Evolutionary conservation across 2,329 filamentous ascomycete species (phyloP), one percentile per base, ranked within the genome.

Genomic region (Pestalotiopsis sp.): DNA sequence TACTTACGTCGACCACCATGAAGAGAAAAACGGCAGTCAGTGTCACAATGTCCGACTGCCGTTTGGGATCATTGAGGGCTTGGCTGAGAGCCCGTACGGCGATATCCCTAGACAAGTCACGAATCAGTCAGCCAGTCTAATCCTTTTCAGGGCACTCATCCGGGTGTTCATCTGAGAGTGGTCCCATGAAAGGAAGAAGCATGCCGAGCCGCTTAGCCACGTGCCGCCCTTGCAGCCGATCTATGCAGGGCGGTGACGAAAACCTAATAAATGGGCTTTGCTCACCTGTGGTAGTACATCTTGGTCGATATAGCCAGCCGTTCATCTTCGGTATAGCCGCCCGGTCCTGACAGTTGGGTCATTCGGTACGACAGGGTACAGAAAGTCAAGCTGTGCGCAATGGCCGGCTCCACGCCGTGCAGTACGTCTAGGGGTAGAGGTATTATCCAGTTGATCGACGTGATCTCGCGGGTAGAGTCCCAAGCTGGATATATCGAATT

Each of bases 1-100:
- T 6, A 44, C 52, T 20, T 70, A 79, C 77, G 71, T 78, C 77
- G 7, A 70, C 64, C 35, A 74, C 68, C 59, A 78, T 56, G 9
- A 79, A 66, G 26, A 73, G 73, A 3, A 78, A 52, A 13, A 77
- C 75, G 24, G 73, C 73, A 17, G 73, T 70, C 56, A 80, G 71
- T 2, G 77, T 73, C 17, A 60, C 60, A 68, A 78, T 71, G 14
- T 68, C 71, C 6, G 67, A 69, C 9, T 73, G 64, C 22, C 67
- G 72, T 35, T 71, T 38, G 38, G 72, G 71, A 2, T 38, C 57
- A 20, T 65, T 66, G 10, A 79, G 73, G 24, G 75, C 74, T 7
- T 74, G 68, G 39, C 74, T 77, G 3, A 80, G 72, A 9, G 73
- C 71, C 20, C 71, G 75, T 56, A 79, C 71, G 1, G 73, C 71